These are phyloP conservation scores for Pythium phragmiticola DNA, from an alignment of 352 stramenopile species.

Conservation along the genomic window DNA sequence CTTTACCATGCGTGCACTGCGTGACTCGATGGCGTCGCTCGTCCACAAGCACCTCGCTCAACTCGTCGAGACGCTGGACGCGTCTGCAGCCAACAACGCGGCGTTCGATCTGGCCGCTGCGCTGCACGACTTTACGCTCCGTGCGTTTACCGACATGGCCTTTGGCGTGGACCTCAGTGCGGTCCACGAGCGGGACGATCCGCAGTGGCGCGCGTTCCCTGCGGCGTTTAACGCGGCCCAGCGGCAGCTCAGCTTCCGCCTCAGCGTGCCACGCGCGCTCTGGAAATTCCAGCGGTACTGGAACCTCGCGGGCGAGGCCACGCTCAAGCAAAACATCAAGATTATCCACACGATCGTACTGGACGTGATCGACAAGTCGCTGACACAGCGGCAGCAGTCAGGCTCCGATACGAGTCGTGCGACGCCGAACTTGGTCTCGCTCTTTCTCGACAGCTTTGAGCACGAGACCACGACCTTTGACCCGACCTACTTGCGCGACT, in stretches of 20 bases:
- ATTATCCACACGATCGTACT: conserved; percentile 41
- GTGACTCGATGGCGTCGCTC: conserved; percentile 35
- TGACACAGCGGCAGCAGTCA: conserved; percentile 16
- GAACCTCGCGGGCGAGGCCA: conserved; percentile 32
- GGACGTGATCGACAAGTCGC: conserved; percentile 38
- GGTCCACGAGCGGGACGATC: conserved; percentile 26
- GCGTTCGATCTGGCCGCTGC: conserved; percentile 40
- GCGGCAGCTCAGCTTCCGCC: conserved; percentile 33
- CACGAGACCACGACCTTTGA: conserved; percentile 23
- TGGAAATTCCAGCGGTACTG: conserved; percentile 48
- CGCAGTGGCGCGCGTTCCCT: conserved; percentile 46
- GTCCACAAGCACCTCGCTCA: conserved; percentile 32
- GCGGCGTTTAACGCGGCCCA: conserved; percentile 50
- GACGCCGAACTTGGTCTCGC: conserved; percentile 18
- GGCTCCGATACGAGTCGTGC: not conserved
- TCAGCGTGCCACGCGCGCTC: conserved; percentile 37
- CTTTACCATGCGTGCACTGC: conserved; percentile 51
- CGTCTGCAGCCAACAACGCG: not conserved
- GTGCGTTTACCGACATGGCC: conserved; percentile 67
- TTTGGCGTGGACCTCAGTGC: conserved; percentile 55
- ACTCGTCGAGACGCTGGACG: conserved; percentile 30
- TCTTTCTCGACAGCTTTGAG: conserved; percentile 30
- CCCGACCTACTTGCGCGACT: conserved; percentile 50
- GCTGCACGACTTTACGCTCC: conserved; percentile 58
- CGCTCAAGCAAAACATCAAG: conserved; percentile 32